Evolutionary conservation across 2,329 filamentous ascomycete species (phyloP).

Genomic region (Neofusicoccum parvum): DNA sequence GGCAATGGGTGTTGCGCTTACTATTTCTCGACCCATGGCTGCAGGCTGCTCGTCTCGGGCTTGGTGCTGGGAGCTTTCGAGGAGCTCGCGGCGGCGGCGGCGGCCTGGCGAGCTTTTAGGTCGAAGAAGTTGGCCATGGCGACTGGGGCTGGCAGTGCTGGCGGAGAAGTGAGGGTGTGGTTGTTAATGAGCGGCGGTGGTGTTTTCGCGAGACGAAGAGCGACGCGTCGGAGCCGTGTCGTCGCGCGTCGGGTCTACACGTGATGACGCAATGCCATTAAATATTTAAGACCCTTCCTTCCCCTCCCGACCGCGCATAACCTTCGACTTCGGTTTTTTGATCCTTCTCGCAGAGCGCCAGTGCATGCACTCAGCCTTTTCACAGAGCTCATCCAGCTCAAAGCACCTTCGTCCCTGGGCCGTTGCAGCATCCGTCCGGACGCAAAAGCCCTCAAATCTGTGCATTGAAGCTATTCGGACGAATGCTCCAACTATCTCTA

Average conservation of each 20-base stretch:
- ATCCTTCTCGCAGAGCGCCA: too few relatives aligned
- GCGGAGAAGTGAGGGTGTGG: background rate
- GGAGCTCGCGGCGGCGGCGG: slow-evolving; percentile 68
- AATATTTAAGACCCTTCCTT: background rate
- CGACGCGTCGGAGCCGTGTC: slow-evolving; percentile 8
- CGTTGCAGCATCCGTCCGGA: too few relatives aligned
- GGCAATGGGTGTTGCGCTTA: slow-evolving; percentile 43
- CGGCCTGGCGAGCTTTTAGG: slow-evolving; percentile 81
- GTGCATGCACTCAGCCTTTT: too few relatives aligned
- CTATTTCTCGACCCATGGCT: slow-evolving; percentile 99
- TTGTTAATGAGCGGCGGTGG: background rate
- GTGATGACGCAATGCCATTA: slow-evolving; percentile 12
- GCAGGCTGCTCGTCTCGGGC: slow-evolving; percentile 67
- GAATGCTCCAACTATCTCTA: too few relatives aligned
- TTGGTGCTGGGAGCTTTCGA: slow-evolving; percentile 65
- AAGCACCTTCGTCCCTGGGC: too few relatives aligned
- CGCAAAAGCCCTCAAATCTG: too few relatives aligned
- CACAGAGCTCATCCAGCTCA: too few relatives aligned
- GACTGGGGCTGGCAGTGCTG: background rate
- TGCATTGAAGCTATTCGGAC: too few relatives aligned
- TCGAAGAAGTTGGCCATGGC: slow-evolving; percentile 92
- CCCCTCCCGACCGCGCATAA: too few relatives aligned
- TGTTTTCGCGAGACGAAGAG: slow-evolving; percentile 8
- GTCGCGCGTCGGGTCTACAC: slow-evolving; percentile 10
- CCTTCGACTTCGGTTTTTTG: too few relatives aligned